phyloP scores from a whole-genome alignment of 257 asterid genomes.

The Penstemon eatonii region DNA sequence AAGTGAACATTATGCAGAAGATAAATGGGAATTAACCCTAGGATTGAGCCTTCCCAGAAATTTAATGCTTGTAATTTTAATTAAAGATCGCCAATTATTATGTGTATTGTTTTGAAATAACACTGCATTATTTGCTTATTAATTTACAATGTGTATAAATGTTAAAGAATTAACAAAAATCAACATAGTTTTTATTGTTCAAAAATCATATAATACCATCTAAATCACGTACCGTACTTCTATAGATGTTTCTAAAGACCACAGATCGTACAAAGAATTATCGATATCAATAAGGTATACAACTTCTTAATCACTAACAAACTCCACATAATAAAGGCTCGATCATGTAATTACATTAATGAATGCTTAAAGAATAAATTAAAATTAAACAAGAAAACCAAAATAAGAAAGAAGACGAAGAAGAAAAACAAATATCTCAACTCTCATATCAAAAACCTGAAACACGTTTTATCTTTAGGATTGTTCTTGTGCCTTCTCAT shows the following conservation, averaged over 20 bases:
- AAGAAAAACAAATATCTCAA: not conserved
- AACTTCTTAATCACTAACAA: constrained; percentile 23
- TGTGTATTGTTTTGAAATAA: not conserved
- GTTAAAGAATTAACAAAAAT: not conserved
- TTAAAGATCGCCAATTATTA: not conserved
- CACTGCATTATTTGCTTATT: not conserved
- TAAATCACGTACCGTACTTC: not conserved
- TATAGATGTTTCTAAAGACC: not conserved
- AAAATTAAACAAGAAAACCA: constrained; percentile 1
- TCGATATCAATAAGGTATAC: constrained; percentile 24
- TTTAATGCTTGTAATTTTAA: too few relatives aligned
- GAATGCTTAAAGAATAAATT: not conserved
- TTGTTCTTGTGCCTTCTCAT: constrained; percentile 35
- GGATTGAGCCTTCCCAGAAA: too few relatives aligned
- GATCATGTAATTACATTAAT: constrained; percentile 25
- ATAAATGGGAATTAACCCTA: too few relatives aligned
- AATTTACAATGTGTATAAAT: not conserved
- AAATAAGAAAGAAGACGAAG: not conserved
- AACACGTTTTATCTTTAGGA: constrained; percentile 23
- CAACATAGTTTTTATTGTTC: not conserved
- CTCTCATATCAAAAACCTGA: constrained; percentile 7
- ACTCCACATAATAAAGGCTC: constrained; percentile 2
- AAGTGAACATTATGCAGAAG: too few relatives aligned
- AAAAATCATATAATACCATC: not conserved
- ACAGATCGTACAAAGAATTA: constrained; percentile 1